Conservation (phyloP, 176 grass and related monocot species). For the Juncus inflexus region DNA sequence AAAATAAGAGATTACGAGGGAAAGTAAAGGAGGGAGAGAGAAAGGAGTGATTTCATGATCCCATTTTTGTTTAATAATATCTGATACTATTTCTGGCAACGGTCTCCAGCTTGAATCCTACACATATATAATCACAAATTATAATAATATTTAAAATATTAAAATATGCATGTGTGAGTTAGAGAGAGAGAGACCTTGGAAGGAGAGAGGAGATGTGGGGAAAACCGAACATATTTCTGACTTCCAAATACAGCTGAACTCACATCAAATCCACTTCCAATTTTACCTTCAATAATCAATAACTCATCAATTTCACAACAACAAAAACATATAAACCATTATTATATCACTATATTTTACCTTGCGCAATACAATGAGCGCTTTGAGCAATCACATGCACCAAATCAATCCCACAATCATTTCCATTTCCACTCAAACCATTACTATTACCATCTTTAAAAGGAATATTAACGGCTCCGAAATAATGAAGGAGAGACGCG, state of each 20-base stretch:
- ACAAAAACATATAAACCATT: too few species aligned
- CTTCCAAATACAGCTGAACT: constrained; percentile 93
- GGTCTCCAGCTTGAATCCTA: constrained; percentile 45
- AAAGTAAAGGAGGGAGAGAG: constrained; percentile 82
- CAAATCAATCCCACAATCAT: constrained; percentile 49
- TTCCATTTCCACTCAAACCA: constrained; percentile 13
- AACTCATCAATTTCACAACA: too few species aligned
- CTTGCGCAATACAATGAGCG: constrained; percentile 96
- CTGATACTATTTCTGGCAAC: constrained; percentile 49
- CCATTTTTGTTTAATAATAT: constrained; percentile 69
- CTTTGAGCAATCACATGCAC: constrained; percentile 85
- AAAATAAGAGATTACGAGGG: constrained; percentile 56
- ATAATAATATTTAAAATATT: too few species aligned
- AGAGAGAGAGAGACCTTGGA: constrained; percentile 44
- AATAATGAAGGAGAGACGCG: constrained; percentile 75
- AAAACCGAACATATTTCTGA: constrained; percentile 77
- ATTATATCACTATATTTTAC: too few species aligned
- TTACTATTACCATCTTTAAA: constrained; percentile 26
- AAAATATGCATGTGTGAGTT: neutral
- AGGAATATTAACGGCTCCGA: constrained; percentile 67
- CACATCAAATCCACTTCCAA: constrained; percentile 93
- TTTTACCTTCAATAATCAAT: constrained; percentile 35
- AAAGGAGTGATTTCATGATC: constrained; percentile 76
- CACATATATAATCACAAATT: neutral
- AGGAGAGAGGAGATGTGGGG: constrained; percentile 62